Evolutionary conservation across 176 grass and related monocot species (phyloP).

Genomic region (Hyparrhenia diplandra): DNA sequence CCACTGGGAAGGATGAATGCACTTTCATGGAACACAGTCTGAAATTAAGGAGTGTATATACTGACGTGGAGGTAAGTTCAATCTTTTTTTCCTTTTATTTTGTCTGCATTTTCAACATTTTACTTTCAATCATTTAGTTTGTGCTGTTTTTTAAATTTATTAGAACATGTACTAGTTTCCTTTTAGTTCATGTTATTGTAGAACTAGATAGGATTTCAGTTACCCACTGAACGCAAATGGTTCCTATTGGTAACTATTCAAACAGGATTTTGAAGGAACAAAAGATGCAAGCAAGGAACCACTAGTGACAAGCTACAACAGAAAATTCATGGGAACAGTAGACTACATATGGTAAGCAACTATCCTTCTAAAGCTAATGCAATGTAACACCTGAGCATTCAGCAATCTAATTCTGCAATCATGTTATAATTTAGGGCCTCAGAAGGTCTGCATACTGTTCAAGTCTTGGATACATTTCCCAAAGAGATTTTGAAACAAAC

Average conservation of each 20-base stretch:
- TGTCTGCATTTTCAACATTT: constrained; percentile 13
- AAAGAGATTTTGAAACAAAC: constrained; percentile 65
- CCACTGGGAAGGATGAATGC: constrained; percentile 73
- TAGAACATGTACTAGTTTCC: neutral
- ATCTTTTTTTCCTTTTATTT: constrained; percentile 22
- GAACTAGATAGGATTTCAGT: constrained; percentile 16
- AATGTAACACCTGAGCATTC: neutral
- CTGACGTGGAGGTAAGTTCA: constrained; percentile 73
- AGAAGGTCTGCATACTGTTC: constrained; percentile 69
- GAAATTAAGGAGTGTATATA: constrained; percentile 90
- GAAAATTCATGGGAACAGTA: constrained; percentile 90
- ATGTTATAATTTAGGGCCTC: constrained; percentile 52
- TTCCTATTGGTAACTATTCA: constrained; percentile 13
- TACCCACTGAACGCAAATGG: neutral
- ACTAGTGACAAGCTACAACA: constrained; percentile 75
- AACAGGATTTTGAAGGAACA: constrained; percentile 77
- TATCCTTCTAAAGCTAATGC: constrained; percentile 5
- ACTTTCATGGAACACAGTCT: constrained; percentile 66
- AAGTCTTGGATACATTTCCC: constrained; percentile 83
- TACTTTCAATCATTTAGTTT: neutral
- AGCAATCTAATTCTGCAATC: constrained; percentile 25
- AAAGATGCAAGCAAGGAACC: constrained; percentile 75
- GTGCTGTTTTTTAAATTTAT: neutral
- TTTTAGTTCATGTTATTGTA: constrained; percentile 15
- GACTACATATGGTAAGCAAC: constrained; percentile 86